Evolutionary conservation across 495 filamentous ascomycete species (phyloP).

Genomic region (Penicillium simplicissimum): DNA sequence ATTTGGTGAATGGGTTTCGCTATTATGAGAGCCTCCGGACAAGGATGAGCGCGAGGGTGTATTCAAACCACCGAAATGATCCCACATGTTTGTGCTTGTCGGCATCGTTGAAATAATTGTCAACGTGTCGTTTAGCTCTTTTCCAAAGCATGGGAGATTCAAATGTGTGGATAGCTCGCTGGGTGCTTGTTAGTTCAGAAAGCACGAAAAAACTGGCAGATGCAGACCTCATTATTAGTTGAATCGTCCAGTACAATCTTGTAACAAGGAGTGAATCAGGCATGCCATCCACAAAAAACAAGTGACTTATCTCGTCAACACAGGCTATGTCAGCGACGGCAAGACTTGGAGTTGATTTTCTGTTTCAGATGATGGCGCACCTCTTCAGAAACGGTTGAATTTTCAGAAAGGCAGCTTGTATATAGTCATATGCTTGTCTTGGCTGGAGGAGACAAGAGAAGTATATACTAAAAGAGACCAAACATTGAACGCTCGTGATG

Average conservation of each 20-base stretch:
- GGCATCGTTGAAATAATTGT: neutral
- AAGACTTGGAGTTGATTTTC: neutral
- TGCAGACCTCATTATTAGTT: neutral
- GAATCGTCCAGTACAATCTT: neutral
- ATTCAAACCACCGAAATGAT: neutral
- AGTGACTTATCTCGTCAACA: neutral
- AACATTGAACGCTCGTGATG: neutral
- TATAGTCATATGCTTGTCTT: neutral
- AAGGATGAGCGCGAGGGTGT: neutral
- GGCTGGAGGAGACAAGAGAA: neutral
- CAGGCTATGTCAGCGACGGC: neutral
- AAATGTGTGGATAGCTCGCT: neutral
- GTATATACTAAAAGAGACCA: neutral
- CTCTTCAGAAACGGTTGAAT: neutral
- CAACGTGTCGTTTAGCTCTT: neutral
- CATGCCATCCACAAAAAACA: neutral
- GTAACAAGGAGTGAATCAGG: neutral
- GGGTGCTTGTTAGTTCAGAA: neutral
- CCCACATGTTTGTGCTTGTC: neutral
- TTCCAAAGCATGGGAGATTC: neutral
- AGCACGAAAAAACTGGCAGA: neutral
- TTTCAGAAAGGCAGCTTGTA: neutral
- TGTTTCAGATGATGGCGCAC: neutral
- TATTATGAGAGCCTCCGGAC: neutral
- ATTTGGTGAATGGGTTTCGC: neutral